These are phyloP conservation scores for Moniliella sp. DNA, from an alignment of 1,284 basidiomycete species.

Conservation along the genomic window DNA sequence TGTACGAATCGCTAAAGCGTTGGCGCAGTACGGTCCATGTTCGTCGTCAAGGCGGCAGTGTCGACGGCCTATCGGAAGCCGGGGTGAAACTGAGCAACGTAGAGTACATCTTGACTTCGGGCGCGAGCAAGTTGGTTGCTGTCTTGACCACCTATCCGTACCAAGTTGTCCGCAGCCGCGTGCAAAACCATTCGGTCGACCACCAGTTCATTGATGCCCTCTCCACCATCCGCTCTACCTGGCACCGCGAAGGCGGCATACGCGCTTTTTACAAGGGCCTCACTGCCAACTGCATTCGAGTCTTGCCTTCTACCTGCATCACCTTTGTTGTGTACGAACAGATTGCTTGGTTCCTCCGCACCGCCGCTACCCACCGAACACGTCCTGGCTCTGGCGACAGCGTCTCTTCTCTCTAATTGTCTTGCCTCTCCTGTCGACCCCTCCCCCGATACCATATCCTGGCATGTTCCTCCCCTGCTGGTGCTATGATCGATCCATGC, in stretches of 20 bases:
- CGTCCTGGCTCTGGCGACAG: too few relatives aligned
- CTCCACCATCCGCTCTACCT: slow-evolving; percentile 57
- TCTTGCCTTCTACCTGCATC: slow-evolving; percentile 85
- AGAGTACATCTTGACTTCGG: slow-evolving; percentile 78
- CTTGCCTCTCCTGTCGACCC: too few relatives aligned
- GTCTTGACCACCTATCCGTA: slow-evolving; percentile 80
- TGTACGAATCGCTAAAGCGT: slow-evolving; percentile 82
- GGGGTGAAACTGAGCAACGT: slow-evolving; percentile 50
- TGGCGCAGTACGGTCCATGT: slow-evolving; percentile 42
- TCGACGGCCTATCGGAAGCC: neutral
- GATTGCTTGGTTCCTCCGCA: slow-evolving; percentile 16
- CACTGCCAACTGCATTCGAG: slow-evolving; percentile 82
- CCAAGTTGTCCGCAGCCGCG: slow-evolving; percentile 65
- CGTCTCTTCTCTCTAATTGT: too few relatives aligned
- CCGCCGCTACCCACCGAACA: neutral
- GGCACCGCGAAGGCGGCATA: slow-evolving; percentile 54
- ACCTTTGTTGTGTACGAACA: slow-evolving; percentile 98
- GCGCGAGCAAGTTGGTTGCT: slow-evolving; percentile 65
- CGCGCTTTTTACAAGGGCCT: slow-evolving; percentile 82
- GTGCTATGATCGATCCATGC: too few relatives aligned
- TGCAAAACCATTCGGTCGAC: slow-evolving; percentile 38
- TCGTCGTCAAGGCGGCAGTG: slow-evolving; percentile 1
- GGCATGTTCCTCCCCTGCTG: too few relatives aligned
- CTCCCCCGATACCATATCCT: too few relatives aligned
- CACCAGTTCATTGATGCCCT: slow-evolving; percentile 54